Evolutionary conservation across 2,329 filamentous ascomycete genomes (phyloP).

Genomic region (Arthrobotrys pseudoclavata): DNA sequence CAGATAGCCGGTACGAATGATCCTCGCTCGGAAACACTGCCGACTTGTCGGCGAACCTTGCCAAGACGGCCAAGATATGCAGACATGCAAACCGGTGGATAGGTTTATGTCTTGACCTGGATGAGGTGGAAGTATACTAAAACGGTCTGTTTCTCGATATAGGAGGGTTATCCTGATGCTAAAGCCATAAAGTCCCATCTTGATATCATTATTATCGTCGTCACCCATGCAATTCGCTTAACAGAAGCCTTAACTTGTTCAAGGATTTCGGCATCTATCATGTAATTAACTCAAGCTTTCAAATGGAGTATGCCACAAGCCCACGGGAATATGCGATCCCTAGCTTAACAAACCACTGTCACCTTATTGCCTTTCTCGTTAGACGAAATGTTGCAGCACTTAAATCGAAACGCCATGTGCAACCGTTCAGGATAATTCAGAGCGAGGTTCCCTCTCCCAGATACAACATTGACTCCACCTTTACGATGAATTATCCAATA

Average conservation of each 20-base stretch:
- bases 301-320: not conserved
- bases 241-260: not conserved
- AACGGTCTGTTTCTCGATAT: not conserved
- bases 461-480: conserved; percentile 5
- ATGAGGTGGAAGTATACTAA: not conserved
- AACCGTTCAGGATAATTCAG: conserved; percentile 28
- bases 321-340: not conserved
- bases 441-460: not conserved
- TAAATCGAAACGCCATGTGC: conserved; percentile 23
- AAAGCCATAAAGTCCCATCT: not conserved
- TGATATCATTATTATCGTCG: not conserved
- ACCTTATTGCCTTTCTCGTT: not conserved
- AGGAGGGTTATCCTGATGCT: not conserved
- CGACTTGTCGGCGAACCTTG: conserved; percentile 16
- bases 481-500: not conserved
- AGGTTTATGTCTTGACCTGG: not conserved
- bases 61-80: conserved; percentile 35
- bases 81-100: conserved; percentile 13
- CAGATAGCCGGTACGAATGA: not conserved
- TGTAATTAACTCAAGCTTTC: conserved; percentile 11
- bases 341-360: not conserved
- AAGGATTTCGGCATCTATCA: conserved; percentile 3
- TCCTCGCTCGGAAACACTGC: conserved; percentile 16
- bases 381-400: not conserved
- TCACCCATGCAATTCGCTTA: conserved; percentile 3